Evolutionary conservation across 1,284 basidiomycete species (phyloP), one percentile per base, ranked within the genome.

Genomic region (Boletus semigastroideus): DNA sequence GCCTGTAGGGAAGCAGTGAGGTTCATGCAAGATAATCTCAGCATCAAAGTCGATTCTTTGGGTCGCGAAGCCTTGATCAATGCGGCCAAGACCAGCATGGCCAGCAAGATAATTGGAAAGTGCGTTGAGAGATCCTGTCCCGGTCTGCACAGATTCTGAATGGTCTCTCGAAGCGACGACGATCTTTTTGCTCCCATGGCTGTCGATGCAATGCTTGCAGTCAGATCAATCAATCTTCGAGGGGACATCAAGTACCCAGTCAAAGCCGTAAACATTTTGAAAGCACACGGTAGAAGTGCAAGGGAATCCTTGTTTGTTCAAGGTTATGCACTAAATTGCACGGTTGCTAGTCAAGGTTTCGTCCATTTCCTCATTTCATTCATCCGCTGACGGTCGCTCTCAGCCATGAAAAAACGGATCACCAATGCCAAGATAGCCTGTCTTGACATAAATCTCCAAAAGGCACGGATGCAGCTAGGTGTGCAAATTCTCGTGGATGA

Each of bases 221-320:
- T 99, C 57, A 95, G 90, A 77, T 96, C 94, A 6, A 85, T 94
- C 60, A 99, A 99, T 73, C 77, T 86, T 56, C 86, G 94, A 53
- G 97, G 97, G 34, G 97, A 99, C 73, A 90, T 91, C 68, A 99
- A 98, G 74, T 99, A 99, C 74, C 97, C 97, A 9, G 97, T 99
- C 63, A 99, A 99, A 76, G 97, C 97, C 2, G 97, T 99, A 59
- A 99, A 99, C 68, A 86, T 99, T n/a, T 80, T 99, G 64, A 99
- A 99, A 74, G 97, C 97, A 10, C 97, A 99, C 68, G 97, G 97
- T 54, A 89, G 87, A 73, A 96, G 93, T 69, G 94, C 95, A 22
- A 84, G 94, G 58, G 97, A 99, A 71, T 98, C 94, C 36, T 71
- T 98, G 58, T 94, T 92, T 68, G 90, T 99, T 55, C 92, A 92